Evolutionary conservation across 345 rosid genomes (phyloP), one percentile per base, ranked within the genome.

Genomic region (Kernera saxatilis): DNA sequence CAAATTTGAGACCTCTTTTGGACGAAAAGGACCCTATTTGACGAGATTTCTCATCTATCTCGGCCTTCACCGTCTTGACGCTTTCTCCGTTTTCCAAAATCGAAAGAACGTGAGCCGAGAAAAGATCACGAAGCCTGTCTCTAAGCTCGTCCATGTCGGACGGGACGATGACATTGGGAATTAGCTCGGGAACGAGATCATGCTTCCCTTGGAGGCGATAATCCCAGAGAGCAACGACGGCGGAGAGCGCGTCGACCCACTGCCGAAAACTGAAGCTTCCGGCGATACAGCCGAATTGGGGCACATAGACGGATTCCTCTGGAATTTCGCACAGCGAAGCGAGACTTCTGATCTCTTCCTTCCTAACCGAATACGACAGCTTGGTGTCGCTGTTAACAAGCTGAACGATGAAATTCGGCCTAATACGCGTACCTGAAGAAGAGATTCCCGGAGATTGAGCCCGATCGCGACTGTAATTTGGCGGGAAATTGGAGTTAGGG

Each of bases 161-260:
- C 0, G 82, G 83, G 6, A 79, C 75, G 7, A 69, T 14, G 25
- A 81, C 71, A 59, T 65, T 68, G 2, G 86, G 44, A 21, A 74
- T 44, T 12, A 87, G 69, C 54, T 48, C 71, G 2, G 84, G 79
- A 15, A 71, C 59, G 8, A 71, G 67, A 41, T 15, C 30, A 57
- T 78, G 83, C 6, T 26, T 58, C 58, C 82, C 84, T 32, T 35
- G 61, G 23, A 86, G 84, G 2, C 84, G 85, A 52, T 43, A 49
- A 4, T 75, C 79, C 91, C 91, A 86, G 5, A 84, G 67, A 17
- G 62, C 14, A 0, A 79, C 69, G 6, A 77, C 44, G 7, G 83
- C 79, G 7, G 80, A 65, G n/a, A 75, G 86, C 27, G 91, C 75
- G 22, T 78, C 70, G 26, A 60, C 57, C 88, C 86, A 81, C 54